Conservation (phyloP, 2,329 filamentous ascomycete species). For the Botrytis porri region DNA sequence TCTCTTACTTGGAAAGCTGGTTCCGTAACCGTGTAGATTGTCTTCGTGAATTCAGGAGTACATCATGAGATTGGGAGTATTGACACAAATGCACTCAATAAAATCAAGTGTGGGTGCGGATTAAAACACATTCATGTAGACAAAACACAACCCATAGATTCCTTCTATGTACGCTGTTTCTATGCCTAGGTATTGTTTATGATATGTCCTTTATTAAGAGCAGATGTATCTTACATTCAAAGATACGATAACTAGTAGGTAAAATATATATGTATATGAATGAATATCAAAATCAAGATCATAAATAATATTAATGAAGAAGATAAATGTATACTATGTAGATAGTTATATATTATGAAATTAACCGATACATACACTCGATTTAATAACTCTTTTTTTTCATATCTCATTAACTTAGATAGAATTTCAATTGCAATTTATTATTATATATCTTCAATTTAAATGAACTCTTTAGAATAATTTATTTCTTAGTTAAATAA, state of each 20-base stretch:
- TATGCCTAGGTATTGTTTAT: background rate
- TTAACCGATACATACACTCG: too few relatives aligned
- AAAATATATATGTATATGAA: background rate
- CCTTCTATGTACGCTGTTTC: background rate
- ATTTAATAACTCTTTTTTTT: too few relatives aligned
- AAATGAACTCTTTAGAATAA: too few relatives aligned
- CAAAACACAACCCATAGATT: background rate
- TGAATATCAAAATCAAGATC: background rate
- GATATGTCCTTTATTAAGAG: background rate
- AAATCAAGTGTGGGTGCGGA: background rate
- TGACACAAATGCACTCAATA: background rate
- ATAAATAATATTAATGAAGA: background rate
- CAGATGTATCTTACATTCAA: background rate
- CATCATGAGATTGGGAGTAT: background rate
- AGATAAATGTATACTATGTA: background rate
- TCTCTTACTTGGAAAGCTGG: background rate
- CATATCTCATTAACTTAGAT: too few relatives aligned
- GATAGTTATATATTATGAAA: background rate
- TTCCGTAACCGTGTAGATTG: background rate
- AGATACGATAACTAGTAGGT: background rate
- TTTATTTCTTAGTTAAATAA: too few relatives aligned
- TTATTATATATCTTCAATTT: too few relatives aligned
- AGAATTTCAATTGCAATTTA: too few relatives aligned
- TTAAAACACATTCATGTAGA: background rate
- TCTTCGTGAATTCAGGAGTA: background rate